Conservation (phyloP, 108 stramenopile genomes). For the Fistulifera solaris region DNA sequence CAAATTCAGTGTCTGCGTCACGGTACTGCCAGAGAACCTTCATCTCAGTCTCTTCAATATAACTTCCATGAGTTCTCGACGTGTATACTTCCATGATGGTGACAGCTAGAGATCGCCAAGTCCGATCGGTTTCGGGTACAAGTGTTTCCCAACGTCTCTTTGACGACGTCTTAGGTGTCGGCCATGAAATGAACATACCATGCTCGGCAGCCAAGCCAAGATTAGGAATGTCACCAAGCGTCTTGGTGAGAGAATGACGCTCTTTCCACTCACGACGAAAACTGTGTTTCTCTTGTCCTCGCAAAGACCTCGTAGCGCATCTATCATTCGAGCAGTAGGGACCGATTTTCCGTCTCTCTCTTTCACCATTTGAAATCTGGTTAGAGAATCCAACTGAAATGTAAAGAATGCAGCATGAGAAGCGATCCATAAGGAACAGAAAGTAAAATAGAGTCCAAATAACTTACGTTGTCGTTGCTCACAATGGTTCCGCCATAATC, state of each 20-base stretch:
- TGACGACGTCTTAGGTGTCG: slow-evolving; percentile 40
- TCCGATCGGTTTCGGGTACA: slow-evolving; percentile 84
- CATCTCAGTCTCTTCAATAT: slow-evolving; percentile 86
- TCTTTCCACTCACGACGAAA: slow-evolving; percentile 89
- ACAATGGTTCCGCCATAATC: slow-evolving; percentile 97
- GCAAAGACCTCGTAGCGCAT: slow-evolving; percentile 73
- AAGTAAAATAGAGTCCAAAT: not conserved
- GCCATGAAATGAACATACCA: slow-evolving; percentile 90
- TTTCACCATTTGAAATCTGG: slow-evolving; percentile 89
- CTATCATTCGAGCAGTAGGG: slow-evolving; percentile 53
- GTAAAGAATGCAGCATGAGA: not conserved
- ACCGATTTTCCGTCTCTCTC: slow-evolving; percentile 62
- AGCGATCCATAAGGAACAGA: not conserved
- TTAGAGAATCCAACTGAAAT: slow-evolving; percentile 57
- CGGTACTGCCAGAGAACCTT: slow-evolving; percentile 96
- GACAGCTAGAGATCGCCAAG: slow-evolving; percentile 75
- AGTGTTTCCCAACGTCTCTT: slow-evolving; percentile 75
- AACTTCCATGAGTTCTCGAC: slow-evolving; percentile 86
- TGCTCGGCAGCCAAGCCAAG: slow-evolving; percentile 90
- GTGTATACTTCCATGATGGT: slow-evolving; percentile 91
- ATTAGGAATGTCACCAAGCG: slow-evolving; percentile 67
- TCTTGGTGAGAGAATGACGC: slow-evolving; percentile 68
- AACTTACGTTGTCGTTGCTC: slow-evolving; percentile 84
- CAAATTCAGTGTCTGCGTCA: slow-evolving; percentile 97
- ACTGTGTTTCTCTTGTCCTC: slow-evolving; percentile 80